phyloP scores from a whole-genome alignment of 805 yeast species.

The Ogataea ramenticola region DNA sequence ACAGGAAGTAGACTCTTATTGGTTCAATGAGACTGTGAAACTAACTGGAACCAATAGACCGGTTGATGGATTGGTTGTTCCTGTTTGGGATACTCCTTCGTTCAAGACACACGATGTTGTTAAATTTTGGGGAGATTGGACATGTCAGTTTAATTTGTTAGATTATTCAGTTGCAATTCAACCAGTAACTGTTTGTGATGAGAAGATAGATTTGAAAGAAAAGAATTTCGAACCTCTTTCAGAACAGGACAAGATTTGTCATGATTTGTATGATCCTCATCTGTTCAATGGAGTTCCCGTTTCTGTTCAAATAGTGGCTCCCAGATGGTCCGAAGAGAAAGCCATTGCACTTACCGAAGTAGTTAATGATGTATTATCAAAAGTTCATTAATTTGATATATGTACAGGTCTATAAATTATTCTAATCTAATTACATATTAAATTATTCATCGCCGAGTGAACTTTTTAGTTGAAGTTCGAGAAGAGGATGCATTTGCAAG shows the following conservation, averaged over 20 bases:
- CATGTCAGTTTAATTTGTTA: constrained; percentile 45
- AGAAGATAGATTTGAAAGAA: constrained; percentile 26
- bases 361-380: background rate
- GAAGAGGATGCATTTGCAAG: background rate
- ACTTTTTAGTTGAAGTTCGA: background rate
- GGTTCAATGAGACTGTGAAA: constrained; percentile 23
- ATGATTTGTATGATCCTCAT: constrained; percentile 39
- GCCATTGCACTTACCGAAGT: constrained; percentile 31
- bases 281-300: constrained; percentile 46
- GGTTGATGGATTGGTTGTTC: constrained; percentile 43
- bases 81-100: constrained; percentile 35
- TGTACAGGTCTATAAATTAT: background rate
- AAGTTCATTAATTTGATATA: background rate
- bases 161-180: constrained; percentile 41
- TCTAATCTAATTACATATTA: background rate
- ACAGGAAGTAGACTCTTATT: constrained; percentile 30
- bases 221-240: constrained; percentile 23
- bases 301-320: constrained; percentile 46
- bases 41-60: constrained; percentile 30
- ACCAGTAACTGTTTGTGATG: constrained; percentile 36
- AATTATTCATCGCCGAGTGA: too few relatives aligned
- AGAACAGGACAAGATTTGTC: constrained; percentile 29
- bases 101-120: constrained; percentile 34
- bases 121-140: constrained; percentile 40
- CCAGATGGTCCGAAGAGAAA: constrained; percentile 53